Conservation (phyloP, 2,329 filamentous ascomycete species). For the Diaporthe caulivora region DNA sequence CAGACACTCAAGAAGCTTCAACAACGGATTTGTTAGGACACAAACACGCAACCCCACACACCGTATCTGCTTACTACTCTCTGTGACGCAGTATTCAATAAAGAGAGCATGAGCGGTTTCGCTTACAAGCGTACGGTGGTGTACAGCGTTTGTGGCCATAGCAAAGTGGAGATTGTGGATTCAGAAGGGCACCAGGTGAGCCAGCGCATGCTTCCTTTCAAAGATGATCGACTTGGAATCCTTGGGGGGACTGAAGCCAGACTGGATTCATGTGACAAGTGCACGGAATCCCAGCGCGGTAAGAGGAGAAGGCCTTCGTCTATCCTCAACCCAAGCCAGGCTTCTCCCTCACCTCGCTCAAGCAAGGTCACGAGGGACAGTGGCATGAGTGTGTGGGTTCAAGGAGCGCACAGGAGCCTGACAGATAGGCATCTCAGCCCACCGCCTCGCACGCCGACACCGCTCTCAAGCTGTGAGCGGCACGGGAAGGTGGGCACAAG, state of each 20-base stretch:
- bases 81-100: background rate
- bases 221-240: background rate
- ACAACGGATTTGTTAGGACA: background rate
- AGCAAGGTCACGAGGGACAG: background rate
- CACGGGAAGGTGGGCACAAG: constrained; percentile 10
- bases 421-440: background rate
- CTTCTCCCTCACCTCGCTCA: background rate
- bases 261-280: background rate
- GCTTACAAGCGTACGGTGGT: background rate
- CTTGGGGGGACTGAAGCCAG: background rate
- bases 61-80: background rate
- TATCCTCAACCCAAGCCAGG: background rate
- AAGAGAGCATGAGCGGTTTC: background rate
- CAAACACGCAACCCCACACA: background rate
- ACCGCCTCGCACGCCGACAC: constrained; percentile 11
- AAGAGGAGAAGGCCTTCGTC: background rate
- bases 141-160: constrained; percentile 15
- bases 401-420: constrained; percentile 24
- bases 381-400: constrained; percentile 14
- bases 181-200: background rate
- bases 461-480: background rate
- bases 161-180: background rate
- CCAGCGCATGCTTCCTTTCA: background rate
- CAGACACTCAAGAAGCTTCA: background rate
- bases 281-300: background rate